phyloP scores from a whole-genome alignment of 345 rosid genomes.

The Moricandia moricandioides region DNA sequence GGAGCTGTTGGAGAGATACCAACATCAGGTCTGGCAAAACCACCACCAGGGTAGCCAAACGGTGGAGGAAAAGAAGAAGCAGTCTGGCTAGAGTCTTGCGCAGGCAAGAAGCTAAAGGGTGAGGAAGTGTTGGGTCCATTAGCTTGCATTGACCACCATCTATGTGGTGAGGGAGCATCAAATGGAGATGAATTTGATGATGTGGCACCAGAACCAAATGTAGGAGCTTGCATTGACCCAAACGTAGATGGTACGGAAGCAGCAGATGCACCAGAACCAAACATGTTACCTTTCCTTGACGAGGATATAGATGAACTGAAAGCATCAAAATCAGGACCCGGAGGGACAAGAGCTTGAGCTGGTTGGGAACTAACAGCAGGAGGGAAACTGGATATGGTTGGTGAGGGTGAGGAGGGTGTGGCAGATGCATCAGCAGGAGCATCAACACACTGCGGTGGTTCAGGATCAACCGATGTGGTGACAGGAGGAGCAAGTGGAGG shows the following conservation, averaged over 20 bases:
- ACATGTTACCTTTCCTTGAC: no score
- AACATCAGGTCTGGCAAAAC: neutral
- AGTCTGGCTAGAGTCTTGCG: neutral
- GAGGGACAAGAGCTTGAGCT: no score
- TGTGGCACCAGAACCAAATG: neutral
- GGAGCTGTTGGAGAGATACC: neutral
- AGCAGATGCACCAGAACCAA: neutral
- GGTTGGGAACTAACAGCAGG: no score
- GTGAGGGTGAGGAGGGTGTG: neutral
- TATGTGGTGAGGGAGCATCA: neutral
- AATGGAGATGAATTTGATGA: neutral
- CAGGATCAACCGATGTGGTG: neutral
- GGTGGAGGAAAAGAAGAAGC: neutral
- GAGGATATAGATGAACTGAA: no score
- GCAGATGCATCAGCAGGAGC: neutral
- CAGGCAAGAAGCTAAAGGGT: neutral
- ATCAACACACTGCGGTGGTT: neutral
- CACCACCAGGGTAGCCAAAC: neutral
- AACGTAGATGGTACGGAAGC: neutral
- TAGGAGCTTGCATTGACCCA: neutral
- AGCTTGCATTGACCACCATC: neutral
- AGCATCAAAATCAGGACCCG: no score
- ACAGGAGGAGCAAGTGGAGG: neutral
- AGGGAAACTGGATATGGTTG: no score
- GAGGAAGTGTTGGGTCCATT: neutral